Conservation (phyloP, 352 stramenopile species). For the Globisporangium carolinianum region DNA sequence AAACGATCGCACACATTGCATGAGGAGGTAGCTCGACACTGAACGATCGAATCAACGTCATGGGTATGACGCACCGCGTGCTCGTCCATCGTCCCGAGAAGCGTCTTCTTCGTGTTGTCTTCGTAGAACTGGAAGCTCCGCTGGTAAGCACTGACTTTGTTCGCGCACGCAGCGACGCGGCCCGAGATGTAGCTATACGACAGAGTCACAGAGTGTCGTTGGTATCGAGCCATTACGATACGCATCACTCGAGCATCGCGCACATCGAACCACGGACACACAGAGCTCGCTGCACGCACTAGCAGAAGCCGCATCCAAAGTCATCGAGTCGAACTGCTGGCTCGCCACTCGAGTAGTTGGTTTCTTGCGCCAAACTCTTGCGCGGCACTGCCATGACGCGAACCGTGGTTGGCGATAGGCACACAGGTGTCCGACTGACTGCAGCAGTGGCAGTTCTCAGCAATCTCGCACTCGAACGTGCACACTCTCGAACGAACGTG, state of each 20-base stretch:
- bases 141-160: slow-evolving; percentile 65
- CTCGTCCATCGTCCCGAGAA: slow-evolving; percentile 59
- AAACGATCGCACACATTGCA: neutral
- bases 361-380: slow-evolving; percentile 3
- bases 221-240: neutral
- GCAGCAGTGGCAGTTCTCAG: no score
- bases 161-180: slow-evolving; percentile 60
- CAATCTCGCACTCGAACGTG: no score
- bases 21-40: neutral
- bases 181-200: slow-evolving; percentile 47
- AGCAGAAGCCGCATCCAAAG: slow-evolving; percentile 63
- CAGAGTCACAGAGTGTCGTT: neutral
- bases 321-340: slow-evolving; percentile 48
- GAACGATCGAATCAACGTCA: no score
- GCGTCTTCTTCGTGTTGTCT: slow-evolving; percentile 45
- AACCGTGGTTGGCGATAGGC: no score
- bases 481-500: no score
- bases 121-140: slow-evolving; percentile 61
- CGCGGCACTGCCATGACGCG: no score
- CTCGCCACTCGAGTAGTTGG: slow-evolving; percentile 39
- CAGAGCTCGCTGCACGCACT: slow-evolving; percentile 18
- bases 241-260: no score
- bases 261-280: no score
- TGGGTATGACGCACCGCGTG: slow-evolving; percentile 34
- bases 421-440: no score